Conservation (phyloP, 345 rosid species). For the Acer campestre region DNA sequence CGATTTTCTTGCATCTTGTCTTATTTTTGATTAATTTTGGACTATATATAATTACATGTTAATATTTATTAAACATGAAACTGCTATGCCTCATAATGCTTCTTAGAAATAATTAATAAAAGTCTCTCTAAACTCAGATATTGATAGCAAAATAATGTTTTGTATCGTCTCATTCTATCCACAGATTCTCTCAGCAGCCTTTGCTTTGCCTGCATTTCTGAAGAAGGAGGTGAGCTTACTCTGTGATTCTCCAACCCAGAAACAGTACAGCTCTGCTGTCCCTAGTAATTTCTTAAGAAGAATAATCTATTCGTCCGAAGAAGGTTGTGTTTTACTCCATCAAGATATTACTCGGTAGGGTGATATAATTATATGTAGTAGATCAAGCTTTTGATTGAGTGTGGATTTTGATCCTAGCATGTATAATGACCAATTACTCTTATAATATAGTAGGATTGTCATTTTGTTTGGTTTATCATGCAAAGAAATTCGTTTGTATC, state of each 20-base stretch:
- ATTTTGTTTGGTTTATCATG: neutral
- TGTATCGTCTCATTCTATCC: slow-evolving; percentile 12
- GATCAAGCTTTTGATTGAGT: neutral
- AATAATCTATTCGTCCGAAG: neutral
- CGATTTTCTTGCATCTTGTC: too few relatives aligned
- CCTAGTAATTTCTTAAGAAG: neutral
- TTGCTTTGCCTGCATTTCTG: too few relatives aligned
- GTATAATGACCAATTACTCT: neutral
- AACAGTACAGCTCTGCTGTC: too few relatives aligned
- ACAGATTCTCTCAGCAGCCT: slow-evolving; percentile 91
- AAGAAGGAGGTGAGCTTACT: too few relatives aligned
- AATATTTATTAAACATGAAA: too few relatives aligned
- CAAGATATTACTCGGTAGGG: neutral
- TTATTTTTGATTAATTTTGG: too few relatives aligned
- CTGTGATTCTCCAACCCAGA: slow-evolving; percentile 13
- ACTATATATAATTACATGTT: too few relatives aligned
- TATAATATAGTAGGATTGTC: neutral
- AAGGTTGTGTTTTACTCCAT: neutral
- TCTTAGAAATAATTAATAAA: too few relatives aligned
- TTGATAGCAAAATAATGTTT: slow-evolving; percentile 6
- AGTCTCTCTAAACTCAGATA: slow-evolving; percentile 1
- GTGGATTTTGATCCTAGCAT: neutral
- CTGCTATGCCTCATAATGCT: too few relatives aligned
- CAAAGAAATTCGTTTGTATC: too few relatives aligned
- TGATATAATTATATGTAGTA: neutral